Base-by-base conservation (phyloP, 768 basidiomycete species). In the Daedalea quercina region DNA sequence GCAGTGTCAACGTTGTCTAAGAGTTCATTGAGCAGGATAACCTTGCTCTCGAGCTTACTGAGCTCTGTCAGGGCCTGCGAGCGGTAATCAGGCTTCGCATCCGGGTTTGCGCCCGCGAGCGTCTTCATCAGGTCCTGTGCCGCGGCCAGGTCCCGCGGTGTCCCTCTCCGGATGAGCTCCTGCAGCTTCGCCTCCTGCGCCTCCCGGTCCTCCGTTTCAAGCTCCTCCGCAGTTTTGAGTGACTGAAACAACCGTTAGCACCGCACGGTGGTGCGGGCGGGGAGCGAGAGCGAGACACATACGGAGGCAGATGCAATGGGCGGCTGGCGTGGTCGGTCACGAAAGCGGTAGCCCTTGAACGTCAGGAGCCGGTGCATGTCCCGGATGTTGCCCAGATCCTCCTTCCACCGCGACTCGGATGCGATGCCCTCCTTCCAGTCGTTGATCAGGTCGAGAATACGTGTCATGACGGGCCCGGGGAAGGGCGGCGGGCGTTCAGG, bases 171-270 rank as follows among this genome's bases (percentile, higher is more conserved):
- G 54, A 99, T 97, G 35, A 98, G 81, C 67, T 99, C 96, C 69
- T 99, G 96, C n/a, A 99, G 77, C 74, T 99, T 98, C 0, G 96
- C 96, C 0, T 87, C 85, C 65, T 99, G 95, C 0, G 95, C 96
- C 54, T 84, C 85, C 12, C 96, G 79, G 66, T 99, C 96, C 65
- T 98, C 96, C 54, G 83, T 85, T 65, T 99, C 96, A 2, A 99
- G 80, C 67, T 99, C 95, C 52, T 94, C 92, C 0, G 96, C 94
- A 0, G 90, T 85, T 74, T 97, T 98, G 25, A 99, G 74, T 58
- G 13, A 26, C 34, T 50, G 44, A 20, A 15, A 24, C 37, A 13
- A 4, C 3, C 37, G 17, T 40, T 6, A 40, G 37, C 15, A 20
- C 8, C 17, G 19, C 23, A 45, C 19, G 26, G 44, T 45, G 4